phyloP scores from a whole-genome alignment of 73 alveolate genomes.

The Paramecium octaurelia region DNA sequence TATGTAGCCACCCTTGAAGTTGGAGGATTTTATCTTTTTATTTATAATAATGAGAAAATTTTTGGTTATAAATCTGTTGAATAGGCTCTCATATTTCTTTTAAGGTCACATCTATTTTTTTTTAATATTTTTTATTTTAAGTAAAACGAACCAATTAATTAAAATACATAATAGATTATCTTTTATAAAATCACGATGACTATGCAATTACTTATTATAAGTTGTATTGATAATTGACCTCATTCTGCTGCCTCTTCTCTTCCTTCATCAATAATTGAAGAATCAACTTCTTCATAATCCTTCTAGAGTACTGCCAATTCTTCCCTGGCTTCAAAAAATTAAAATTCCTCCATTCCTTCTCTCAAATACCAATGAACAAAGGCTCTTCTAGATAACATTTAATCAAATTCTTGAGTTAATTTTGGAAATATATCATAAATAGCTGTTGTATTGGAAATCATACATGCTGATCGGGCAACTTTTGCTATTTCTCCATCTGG shows the following conservation, averaged over 20 bases:
- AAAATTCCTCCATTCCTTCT: slow-evolving; percentile 98
- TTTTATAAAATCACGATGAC: too few species aligned
- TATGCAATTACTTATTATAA: too few species aligned
- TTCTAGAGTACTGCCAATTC: slow-evolving; percentile 77
- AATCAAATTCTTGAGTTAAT: slow-evolving; percentile 75
- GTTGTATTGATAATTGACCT: background rate
- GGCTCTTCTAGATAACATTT: slow-evolving; percentile 92
- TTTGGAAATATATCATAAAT: slow-evolving; percentile 93
- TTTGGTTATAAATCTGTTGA: too few species aligned
- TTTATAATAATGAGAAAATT: too few species aligned
- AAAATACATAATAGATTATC: too few species aligned
- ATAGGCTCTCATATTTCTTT: too few species aligned
- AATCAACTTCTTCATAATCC: slow-evolving; percentile 79
- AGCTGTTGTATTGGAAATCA: slow-evolving; percentile 95
- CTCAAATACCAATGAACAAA: slow-evolving; percentile 98
- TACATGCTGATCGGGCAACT: slow-evolving; percentile 80
- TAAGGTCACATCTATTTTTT: too few species aligned
- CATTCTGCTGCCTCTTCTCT: slow-evolving; percentile 63
- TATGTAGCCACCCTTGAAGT: too few species aligned
- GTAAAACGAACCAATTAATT: too few species aligned
- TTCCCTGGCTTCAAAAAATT: slow-evolving; percentile 92
- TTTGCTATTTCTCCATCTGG: slow-evolving; percentile 80
- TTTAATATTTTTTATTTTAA: too few species aligned
- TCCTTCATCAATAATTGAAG: slow-evolving; percentile 86
- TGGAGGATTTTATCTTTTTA: too few species aligned